A percentile compares a stretch with the other conserved stretches of the same genome.
phyloP scores from a whole-genome alignment of 108 stramenopile genomes.

The Cyclotella cryptica region DNA sequence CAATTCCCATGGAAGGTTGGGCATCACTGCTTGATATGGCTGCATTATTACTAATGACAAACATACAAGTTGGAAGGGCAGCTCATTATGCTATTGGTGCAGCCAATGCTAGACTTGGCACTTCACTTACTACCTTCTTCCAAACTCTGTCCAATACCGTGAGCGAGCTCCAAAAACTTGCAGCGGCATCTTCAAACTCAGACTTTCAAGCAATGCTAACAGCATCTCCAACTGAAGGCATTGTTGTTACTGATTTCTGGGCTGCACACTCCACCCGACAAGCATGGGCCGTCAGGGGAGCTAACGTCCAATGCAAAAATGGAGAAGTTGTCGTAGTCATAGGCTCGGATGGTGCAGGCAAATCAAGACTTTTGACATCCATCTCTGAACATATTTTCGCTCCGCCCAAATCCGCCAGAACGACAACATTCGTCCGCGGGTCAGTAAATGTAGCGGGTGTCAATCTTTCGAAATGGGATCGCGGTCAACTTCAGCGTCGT shows the following conservation, averaged over 20 bases:
- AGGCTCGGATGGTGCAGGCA: constrained; percentile 81
- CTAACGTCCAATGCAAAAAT: constrained; percentile 71
- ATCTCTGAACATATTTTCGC: constrained; percentile 72
- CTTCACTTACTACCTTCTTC: constrained; percentile 56
- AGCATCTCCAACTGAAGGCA: constrained; percentile 71
- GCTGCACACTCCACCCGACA: constrained; percentile 59
- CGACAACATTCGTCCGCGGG: constrained; percentile 78
- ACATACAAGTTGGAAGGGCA: constrained; percentile 54
- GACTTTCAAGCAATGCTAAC: constrained; percentile 66
- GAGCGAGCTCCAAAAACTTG: constrained; percentile 52
- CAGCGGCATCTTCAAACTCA: constrained; percentile 36
- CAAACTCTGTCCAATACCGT: constrained; percentile 49
- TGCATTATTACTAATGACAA: constrained; percentile 56
- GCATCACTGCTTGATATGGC: constrained; percentile 68
- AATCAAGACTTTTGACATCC: constrained; percentile 79
- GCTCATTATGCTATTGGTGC: constrained; percentile 43
- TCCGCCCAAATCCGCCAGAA: constrained; percentile 69
- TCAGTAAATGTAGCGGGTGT: constrained; percentile 69
- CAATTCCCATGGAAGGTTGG: constrained; percentile 45
- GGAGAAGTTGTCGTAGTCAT: constrained; percentile 80
- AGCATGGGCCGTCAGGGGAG: constrained; percentile 78
- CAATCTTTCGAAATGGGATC: constrained; percentile 82
- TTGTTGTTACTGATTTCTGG: constrained; percentile 84
- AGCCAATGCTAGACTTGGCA: constrained; percentile 25
- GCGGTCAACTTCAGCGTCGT: constrained; percentile 63